A percentile compares a stretch with the other conserved stretches of the same genome.
phyloP scores from a whole-genome alignment of 768 basidiomycete species.

The Mycena polygramma region DNA sequence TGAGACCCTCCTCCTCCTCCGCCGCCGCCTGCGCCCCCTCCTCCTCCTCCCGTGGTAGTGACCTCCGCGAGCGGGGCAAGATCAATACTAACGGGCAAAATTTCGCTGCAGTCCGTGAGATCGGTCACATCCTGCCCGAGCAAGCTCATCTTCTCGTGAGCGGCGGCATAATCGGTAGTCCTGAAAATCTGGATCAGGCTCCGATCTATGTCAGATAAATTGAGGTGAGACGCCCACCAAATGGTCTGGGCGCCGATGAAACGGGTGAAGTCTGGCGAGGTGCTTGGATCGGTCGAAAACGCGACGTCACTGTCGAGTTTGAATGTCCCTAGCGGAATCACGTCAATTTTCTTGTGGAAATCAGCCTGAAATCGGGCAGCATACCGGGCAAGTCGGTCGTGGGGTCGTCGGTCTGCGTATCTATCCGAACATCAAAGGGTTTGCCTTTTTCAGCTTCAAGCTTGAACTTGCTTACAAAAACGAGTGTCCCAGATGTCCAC shows the following conservation, averaged over 20 bases:
- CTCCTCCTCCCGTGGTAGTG: slow-evolving; percentile 2
- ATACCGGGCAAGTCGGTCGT: slow-evolving; percentile 2
- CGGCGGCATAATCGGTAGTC: slow-evolving; percentile 29
- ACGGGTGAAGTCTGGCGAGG: slow-evolving; percentile 23
- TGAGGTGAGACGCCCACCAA: slow-evolving; percentile 16
- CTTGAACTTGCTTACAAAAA: slow-evolving; percentile 22
- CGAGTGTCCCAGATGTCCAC: slow-evolving; percentile 33
- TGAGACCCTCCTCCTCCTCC: no score
- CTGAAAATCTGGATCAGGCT: not conserved
- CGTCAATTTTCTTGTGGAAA: no score
- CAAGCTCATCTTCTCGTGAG: slow-evolving; percentile 32
- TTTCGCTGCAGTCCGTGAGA: slow-evolving; percentile 35
- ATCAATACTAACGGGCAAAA: slow-evolving; percentile 28
- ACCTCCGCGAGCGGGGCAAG: slow-evolving; percentile 16
- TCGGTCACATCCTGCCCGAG: slow-evolving; percentile 15
- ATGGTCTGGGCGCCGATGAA: slow-evolving; percentile 31
- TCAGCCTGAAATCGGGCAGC: no score
- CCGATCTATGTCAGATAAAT: no score
- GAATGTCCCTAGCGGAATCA: slow-evolving; percentile 9
- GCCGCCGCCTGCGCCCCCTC: no score
- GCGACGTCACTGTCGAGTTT: slow-evolving; percentile 28
- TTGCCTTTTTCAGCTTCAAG: not conserved
- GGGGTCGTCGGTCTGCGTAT: slow-evolving; percentile 11
- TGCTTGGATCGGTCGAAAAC: slow-evolving; percentile 30
- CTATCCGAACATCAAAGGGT: not conserved